These are phyloP conservation scores for Podospora pseudocomata DNA, from an alignment of 495 filamentous ascomycete genomes.

Conservation along the genomic window DNA sequence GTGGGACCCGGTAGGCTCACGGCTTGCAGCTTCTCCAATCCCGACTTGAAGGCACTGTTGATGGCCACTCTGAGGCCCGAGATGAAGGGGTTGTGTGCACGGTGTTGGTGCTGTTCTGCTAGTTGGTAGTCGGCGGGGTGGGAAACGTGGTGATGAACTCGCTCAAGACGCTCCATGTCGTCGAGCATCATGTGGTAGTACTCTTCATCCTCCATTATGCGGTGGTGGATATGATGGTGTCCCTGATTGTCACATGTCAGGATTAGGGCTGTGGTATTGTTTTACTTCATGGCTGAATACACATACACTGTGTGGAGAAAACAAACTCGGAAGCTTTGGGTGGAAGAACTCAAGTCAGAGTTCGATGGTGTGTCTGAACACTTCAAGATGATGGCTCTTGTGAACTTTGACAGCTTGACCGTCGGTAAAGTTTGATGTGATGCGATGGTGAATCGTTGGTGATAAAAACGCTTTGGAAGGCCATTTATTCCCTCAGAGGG, in stretches of 20 bases:
- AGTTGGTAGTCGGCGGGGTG: background rate
- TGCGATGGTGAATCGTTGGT: background rate
- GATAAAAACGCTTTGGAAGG: background rate
- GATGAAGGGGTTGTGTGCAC: slow-evolving; percentile 16
- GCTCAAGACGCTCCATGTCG: slow-evolving; percentile 25
- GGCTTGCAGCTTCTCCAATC: slow-evolving; percentile 6
- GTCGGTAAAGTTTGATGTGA: background rate
- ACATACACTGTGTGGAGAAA: too few species aligned
- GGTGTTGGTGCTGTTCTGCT: background rate
- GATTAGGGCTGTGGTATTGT: background rate
- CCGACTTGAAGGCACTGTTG: slow-evolving; percentile 1
- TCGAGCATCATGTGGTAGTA: slow-evolving; percentile 30
- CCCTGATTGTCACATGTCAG: background rate
- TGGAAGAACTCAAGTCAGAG: too few species aligned
- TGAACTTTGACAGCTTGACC: too few species aligned
- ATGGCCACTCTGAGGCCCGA: slow-evolving; percentile 17
- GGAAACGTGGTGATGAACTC: slow-evolving; percentile 25
- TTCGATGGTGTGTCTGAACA: too few species aligned
- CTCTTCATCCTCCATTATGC: slow-evolving; percentile 29
- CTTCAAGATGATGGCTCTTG: too few species aligned
- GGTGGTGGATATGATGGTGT: background rate
- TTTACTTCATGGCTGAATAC: too few species aligned
- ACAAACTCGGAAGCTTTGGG: too few species aligned
- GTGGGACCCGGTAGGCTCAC: background rate
- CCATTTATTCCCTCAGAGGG: background rate